These are phyloP conservation scores for Pythium sukuiense DNA, from an alignment of 352 stramenopile genomes.

Conservation along the genomic window DNA sequence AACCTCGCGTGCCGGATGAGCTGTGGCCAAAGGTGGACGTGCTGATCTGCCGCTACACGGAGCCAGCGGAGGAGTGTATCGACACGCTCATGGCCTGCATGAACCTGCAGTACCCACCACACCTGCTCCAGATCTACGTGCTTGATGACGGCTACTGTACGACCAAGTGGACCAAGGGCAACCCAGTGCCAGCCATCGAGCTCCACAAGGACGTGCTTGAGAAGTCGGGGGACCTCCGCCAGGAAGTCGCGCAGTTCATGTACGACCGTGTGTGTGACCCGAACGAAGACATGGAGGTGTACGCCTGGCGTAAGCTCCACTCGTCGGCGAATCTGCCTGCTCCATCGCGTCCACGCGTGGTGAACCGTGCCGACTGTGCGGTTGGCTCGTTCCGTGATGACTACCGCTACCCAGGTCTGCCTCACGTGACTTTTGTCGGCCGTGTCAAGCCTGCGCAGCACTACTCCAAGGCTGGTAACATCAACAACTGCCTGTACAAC, in stretches of 20 bases:
- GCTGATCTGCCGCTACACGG: slow-evolving; percentile 51
- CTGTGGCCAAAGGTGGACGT: slow-evolving; percentile 58
- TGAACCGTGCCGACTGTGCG: slow-evolving; percentile 72
- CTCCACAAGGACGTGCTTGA: slow-evolving; percentile 61
- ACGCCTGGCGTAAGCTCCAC: slow-evolving; percentile 82
- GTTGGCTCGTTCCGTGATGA: slow-evolving; percentile 83
- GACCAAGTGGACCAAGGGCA: slow-evolving; percentile 45
- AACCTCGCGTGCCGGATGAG: slow-evolving; percentile 69
- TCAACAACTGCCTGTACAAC: slow-evolving; percentile 88
- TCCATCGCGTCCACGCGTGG: slow-evolving; percentile 54
- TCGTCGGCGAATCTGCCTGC: slow-evolving; percentile 81
- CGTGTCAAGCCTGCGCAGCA: slow-evolving; percentile 78
- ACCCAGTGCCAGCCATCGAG: slow-evolving; percentile 37
- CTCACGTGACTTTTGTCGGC: slow-evolving; percentile 75
- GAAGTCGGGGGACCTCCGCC: slow-evolving; percentile 71
- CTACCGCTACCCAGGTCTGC: slow-evolving; percentile 76
- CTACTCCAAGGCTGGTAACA: slow-evolving; percentile 88
- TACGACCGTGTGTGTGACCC: slow-evolving; percentile 82
- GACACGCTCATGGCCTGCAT: slow-evolving; percentile 51
- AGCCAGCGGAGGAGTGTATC: slow-evolving; percentile 47
- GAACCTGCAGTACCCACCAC: slow-evolving; percentile 54
- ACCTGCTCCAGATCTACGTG: slow-evolving; percentile 47
- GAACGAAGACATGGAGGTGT: slow-evolving; percentile 84
- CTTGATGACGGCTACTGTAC: slow-evolving; percentile 55
- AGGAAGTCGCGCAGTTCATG: slow-evolving; percentile 85